Base-by-base conservation (phyloP, 352 stramenopile genomes). In the Phytopythium vexans region DNA sequence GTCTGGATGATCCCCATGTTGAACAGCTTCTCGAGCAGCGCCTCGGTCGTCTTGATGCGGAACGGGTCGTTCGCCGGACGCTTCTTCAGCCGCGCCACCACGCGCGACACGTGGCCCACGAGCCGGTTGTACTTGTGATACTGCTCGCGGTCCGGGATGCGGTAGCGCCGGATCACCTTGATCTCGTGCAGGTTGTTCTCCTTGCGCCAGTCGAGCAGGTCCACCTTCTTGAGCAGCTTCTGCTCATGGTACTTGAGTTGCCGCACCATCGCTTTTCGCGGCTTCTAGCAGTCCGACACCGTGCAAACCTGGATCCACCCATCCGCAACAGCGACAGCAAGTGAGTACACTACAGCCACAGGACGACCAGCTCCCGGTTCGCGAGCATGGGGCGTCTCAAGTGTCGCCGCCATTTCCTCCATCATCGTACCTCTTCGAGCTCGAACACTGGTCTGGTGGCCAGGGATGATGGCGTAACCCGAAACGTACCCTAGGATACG, bases 161-260 rank as follows among this genome's bases (percentile, higher is more conserved):
- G 95, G 76, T 99, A 99, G 48, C 95, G 88, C 15, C 92, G 88
- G 52, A 98, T 94, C 34, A 99, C 95, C 73, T 99, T 97, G 49
- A 98, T 98, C 60, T 99, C 97, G 47, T 97, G 92, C 50, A 99
- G 75, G 66, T 98, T 99, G 66, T 99, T 96, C 64, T 99, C 97
- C 52, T 91, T 94, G 65, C 98, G 98, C 97, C 97, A 99, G 60
- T 98, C 92, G 58, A 99, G 92, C 54, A 99, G 86, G 62, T 99
- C 96, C 52, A 99, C 97, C 69, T 99, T 99, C 54, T 97, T 97
- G 7, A 99, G 80, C 34, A 99, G 87, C 80, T 99, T 99, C 77
- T 99, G 88, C 69, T 98, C 95, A 70, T 98, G 95, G 62, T 96
- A 91, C 62, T 97, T 98, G 32, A 98, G 75, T 62, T 97, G 86